Evolutionary conservation across 169 alveolate genomes (phyloP).

Genomic region (Plasmodium inui): DNA sequence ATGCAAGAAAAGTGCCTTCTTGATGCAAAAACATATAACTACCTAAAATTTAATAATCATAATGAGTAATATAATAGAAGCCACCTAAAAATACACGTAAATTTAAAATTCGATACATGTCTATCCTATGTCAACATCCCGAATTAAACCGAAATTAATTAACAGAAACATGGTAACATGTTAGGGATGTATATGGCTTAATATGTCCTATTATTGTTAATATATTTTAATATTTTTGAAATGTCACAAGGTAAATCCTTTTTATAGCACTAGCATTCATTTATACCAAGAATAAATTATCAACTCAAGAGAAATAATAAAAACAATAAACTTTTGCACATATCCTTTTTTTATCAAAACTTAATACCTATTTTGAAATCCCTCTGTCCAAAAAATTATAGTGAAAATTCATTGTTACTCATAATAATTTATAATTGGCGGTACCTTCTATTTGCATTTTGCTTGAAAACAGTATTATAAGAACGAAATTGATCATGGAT

Average conservation of each 20-base stretch:
- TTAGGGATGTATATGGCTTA: not conserved
- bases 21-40: not conserved
- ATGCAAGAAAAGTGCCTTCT: not conserved
- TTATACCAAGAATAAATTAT: not conserved
- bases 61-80: not conserved
- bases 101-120: not conserved
- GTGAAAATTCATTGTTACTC: not conserved
- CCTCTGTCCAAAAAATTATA: not conserved
- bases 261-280: not conserved
- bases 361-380: not conserved
- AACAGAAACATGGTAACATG: not conserved
- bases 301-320: not conserved
- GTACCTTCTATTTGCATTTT: not conserved
- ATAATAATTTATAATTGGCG: not conserved
- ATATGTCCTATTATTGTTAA: not conserved
- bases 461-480: not conserved
- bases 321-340: not conserved
- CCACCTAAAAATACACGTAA: not conserved
- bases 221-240: not conserved
- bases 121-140: not conserved
- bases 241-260: not conserved
- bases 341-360: not conserved
- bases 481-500: not conserved
- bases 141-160: not conserved
- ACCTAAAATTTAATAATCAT: not conserved